A percentile compares a stretch with the other conserved stretches of the same genome.
These are phyloP conservation scores for Camellia granthamiana DNA, from an alignment of 148 eudicot genomes.

Conservation along the genomic window DNA sequence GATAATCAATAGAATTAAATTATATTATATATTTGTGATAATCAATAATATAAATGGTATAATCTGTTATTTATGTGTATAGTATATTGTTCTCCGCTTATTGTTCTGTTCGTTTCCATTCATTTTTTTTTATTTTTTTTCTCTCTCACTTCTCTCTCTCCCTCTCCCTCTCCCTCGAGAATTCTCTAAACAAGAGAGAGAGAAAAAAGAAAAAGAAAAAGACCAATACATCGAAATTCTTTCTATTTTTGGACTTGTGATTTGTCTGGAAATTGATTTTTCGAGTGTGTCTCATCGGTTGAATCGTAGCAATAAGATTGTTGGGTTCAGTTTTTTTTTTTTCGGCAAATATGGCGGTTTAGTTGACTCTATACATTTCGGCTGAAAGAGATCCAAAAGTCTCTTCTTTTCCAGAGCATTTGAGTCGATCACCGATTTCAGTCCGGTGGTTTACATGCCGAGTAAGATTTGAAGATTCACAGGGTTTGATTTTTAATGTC, in stretches of 20 bases:
- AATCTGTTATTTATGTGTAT: neutral
- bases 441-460: constrained; percentile 6
- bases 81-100: neutral
- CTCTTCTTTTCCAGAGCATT: neutral
- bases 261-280: neutral
- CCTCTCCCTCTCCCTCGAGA: neutral
- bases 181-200: neutral
- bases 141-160: neutral
- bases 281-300: neutral
- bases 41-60: too few relatives aligned
- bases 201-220: neutral
- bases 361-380: constrained; percentile 1
- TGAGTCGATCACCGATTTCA: neutral
- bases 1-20: too few relatives aligned
- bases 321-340: neutral
- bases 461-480: constrained; percentile 7
- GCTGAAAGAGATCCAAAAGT: constrained; percentile 6
- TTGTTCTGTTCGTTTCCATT: constrained; percentile 31
- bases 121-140: constrained; percentile 3
- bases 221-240: neutral
- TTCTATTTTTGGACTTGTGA: constrained; percentile 1
- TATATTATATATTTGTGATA: too few relatives aligned
- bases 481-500: constrained; percentile 6
- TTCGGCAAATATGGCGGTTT: neutral
- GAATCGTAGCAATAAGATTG: neutral